Evolutionary conservation across 1,284 basidiomycete genomes (phyloP).

Genomic region (Melampsora abietis-canadensis): DNA sequence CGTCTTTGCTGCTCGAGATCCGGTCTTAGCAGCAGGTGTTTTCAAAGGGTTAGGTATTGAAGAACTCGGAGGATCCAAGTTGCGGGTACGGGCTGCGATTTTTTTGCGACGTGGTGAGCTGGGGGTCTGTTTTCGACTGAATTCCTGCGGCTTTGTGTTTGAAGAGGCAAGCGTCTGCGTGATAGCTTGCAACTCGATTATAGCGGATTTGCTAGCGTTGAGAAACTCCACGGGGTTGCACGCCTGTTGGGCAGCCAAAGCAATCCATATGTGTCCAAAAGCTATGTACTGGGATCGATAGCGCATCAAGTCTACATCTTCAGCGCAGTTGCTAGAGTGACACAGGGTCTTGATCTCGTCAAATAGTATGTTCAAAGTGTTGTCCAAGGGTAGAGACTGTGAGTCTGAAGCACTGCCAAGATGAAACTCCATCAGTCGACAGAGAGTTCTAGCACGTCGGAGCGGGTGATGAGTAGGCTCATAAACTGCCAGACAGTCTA

Average conservation of each 20-base stretch:
- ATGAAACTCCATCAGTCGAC: conserved; percentile 38
- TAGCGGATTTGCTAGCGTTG: conserved; percentile 17
- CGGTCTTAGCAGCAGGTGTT: neutral
- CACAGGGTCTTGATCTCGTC: conserved; percentile 23
- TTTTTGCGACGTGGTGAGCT: neutral
- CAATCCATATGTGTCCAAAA: conserved; percentile 29
- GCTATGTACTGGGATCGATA: conserved; percentile 23
- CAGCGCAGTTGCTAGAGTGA: conserved; percentile 7
- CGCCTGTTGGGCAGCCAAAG: conserved; percentile 25
- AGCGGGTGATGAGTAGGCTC: conserved; percentile 16
- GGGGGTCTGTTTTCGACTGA: neutral
- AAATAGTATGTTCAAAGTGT: conserved; percentile 9
- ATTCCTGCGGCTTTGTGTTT: neutral
- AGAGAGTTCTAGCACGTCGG: conserved; percentile 31
- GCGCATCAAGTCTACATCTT: conserved; percentile 16
- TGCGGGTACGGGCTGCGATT: neutral
- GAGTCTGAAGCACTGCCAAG: conserved; percentile 23
- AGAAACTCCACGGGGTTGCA: conserved; percentile 10
- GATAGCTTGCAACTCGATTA: conserved; percentile 19
- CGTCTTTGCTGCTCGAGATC: neutral
- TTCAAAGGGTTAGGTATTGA: neutral
- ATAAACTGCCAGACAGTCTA: conserved; percentile 32
- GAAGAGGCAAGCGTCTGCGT: conserved; percentile 9
- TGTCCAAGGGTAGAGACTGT: conserved; percentile 10
- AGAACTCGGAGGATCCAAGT: neutral